Percentiles rank a stretch among this genome's conserved stretches.
Conservation (phyloP, 1,139 yeast species). For the Sugiyamaella castrensis region DNA sequence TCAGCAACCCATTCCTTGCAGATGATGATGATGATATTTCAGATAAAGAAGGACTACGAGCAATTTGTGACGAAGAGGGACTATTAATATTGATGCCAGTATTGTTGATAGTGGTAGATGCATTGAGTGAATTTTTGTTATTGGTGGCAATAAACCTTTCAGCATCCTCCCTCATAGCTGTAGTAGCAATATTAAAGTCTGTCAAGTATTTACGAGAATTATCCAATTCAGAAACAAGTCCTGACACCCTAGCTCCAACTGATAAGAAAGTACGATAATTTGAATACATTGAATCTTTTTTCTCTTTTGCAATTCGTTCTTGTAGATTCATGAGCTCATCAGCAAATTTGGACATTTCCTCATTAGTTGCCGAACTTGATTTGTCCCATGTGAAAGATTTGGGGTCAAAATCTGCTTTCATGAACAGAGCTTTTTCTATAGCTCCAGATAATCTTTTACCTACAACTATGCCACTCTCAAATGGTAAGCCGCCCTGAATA, state of each 20-base stretch:
- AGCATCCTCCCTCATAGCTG: slow-evolving; percentile 69
- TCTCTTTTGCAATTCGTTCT: slow-evolving; percentile 55
- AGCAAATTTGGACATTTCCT: slow-evolving; percentile 70
- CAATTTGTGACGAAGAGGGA: not conserved
- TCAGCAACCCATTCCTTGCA: too few species aligned
- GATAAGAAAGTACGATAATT: slow-evolving; percentile 71
- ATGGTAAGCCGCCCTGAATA: too few species aligned
- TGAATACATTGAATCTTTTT: slow-evolving; percentile 61
- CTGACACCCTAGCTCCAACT: slow-evolving; percentile 61
- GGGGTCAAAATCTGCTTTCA: slow-evolving; percentile 45
- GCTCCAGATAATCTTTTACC: not conserved
- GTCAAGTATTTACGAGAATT: slow-evolving; percentile 57
- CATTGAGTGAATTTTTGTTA: not conserved
- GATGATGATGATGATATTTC: not conserved
- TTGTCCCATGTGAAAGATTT: slow-evolving; percentile 52
- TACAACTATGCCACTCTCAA: too few species aligned
- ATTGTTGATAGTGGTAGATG: not conserved
- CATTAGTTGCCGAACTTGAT: slow-evolving; percentile 63
- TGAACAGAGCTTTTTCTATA: slow-evolving; percentile 16
- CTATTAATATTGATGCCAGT: not conserved
- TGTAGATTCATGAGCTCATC: slow-evolving; percentile 55
- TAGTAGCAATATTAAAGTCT: slow-evolving; percentile 60
- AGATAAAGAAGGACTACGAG: not conserved
- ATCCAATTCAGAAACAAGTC: slow-evolving; percentile 63
- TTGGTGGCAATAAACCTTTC: slow-evolving; percentile 33